Evolutionary conservation across 352 stramenopile genomes (phyloP), one percentile per base, ranked within the genome.

Genomic region (Globisporangium nunn): DNA sequence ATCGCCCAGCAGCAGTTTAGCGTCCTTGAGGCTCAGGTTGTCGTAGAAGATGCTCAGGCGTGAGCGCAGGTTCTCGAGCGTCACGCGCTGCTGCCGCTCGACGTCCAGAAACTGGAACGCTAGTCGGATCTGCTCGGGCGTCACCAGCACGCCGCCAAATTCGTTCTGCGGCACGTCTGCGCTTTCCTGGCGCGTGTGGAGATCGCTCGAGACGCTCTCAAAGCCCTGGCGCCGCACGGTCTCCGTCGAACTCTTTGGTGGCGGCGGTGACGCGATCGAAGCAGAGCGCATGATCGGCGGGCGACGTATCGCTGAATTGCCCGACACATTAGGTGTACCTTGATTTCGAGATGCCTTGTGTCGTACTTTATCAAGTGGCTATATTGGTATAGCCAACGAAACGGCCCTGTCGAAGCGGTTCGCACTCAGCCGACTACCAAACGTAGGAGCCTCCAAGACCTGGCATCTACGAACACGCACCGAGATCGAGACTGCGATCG

Each of bases 81-180:
- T 96, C 50, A 97, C 82, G 37, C 72, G 71, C 30, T 84, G 73
- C 50, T 80, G 91, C 46, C 75, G 72, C 45, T 96, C 85, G 8
- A 93, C 59, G 68, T 96, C 89, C 14, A 97, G 83, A 63, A 97
- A 96, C 56, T 96, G 74, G 70, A 97, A 97, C 39, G 85, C 88
- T 23, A 68, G 61, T 43, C 70, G 74, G 45, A 96, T 90, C 67
- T 97, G 87, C 37, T 94, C 81, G 0, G 82, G 74, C 15, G 79
- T 92, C 30, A 97, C 75, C 14, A 93, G 59, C 33, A 96, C 81
- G 4, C 88, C 88, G 43, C 88, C 87, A 40, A 88, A 81, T 23
- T 84, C 75, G 29, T 60, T 60, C 11, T 54, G 55, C 28, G 55
- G 46, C 28, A 60, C 46, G 35, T 50, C 54, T 17, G 54, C 49